Base-by-base conservation (phyloP, 306 rosid genomes). In the Glycine tomentella region DNA sequence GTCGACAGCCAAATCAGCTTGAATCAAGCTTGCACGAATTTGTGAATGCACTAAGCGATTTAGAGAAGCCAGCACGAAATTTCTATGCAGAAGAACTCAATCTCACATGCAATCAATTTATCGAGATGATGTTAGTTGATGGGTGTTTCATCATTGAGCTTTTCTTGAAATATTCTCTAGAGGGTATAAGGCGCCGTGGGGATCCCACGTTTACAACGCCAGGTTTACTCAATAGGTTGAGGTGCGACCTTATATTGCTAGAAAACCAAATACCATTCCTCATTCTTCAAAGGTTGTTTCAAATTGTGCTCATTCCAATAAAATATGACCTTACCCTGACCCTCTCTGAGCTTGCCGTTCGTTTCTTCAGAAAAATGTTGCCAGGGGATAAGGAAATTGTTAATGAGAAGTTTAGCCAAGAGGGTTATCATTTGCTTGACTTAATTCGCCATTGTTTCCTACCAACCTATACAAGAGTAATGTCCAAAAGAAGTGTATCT, bases 81-180 rank as follows among this genome's bases (percentile, higher is more conserved):
- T 69, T 46, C 56, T 69, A 69, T 46, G 38, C 6, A 45, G 56
- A 69, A 20, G 56, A 69, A 69, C 40, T 69, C 56, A 45, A 16
- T 3, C 56, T 69, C 56, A 46, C 2, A 69, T 9, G 74, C 74
- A 69, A 69, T 7, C 52, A 69, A 6, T 69, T 69, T 2, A 69
- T 69, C 2, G 74, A 69, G 40, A 69, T 69, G 56, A 69, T 69
- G 74, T 10, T 69, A 46, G 56, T 69, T 69, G 74, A 69, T 69
- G 74, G 74, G 14, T 69, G 74, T 46, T 69, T 69, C 56, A 46
- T 69, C 16, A 69, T 69, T 69, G 74, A 69, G 56, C 55, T 69
- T 69, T 48, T 69, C 74, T 45, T 69, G 56, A 69, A 69, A 46
- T 44, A 44, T 69, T 56, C 56, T 45, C 4, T 16, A 46, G 46